Evolutionary conservation across 1,139 yeast genomes (phyloP), one percentile per base, ranked within the genome.

Genomic region (Hemisphaericaspora xylofermentans): DNA sequence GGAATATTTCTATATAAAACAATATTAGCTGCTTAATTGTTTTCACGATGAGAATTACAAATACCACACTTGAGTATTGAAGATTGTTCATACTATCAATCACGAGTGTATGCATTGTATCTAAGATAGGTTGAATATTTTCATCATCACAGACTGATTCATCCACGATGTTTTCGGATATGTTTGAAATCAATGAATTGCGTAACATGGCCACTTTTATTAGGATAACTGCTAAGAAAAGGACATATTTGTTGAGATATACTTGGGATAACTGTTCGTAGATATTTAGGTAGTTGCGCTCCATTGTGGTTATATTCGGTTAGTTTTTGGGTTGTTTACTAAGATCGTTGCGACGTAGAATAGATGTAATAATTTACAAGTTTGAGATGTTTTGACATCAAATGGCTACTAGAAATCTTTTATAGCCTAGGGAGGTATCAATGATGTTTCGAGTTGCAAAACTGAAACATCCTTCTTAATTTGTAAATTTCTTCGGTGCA

Each of bases 1-100:
- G 63, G 39, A 85, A 76, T 47, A 91, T 54, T 33, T 88, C 89
- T 14, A 93, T 63, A 18, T 80, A 68, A 55, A 93, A 89, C 9
- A 79, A 54, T 0, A 87, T 58, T 28, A 89, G 49, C 35, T 75
- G 71, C 50, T 86, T 83, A 12, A 83, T 65, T 0, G 82, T 82
- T 27, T 40, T 42, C 16, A 43, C 35, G n/a, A 43, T 38, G 12
- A 47, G 33, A 12, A 47, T 35, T 3, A 45, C 31, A 9, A 40
- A 45, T 3, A 37, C 38, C 9, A 48, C 27, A 5, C 47, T 43
- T 3, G 50, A 38, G 13, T 34, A 25, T 26, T 48, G 43, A n/a
- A 47, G 10, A 16, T 43, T 41, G 24, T 38, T 33, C 17, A 48
- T 12, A 24, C 40, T 43, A 15, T 47, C 44, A 10, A 47, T 26